phyloP scores from a whole-genome alignment of 2,329 filamentous ascomycete species.

The Hymenoscyphus fructigenus region DNA sequence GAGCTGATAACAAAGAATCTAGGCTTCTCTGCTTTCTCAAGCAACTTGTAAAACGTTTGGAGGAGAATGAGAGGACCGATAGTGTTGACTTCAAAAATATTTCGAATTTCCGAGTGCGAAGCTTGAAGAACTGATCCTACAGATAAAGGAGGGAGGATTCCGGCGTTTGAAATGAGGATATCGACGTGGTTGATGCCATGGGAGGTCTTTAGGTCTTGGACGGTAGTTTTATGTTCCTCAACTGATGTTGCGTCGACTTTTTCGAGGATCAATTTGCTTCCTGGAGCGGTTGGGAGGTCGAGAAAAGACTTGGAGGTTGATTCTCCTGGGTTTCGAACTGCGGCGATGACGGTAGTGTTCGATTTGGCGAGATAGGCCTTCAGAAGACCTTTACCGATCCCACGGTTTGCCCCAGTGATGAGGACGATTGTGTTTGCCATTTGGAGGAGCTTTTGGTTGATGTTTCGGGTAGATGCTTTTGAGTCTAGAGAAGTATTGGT shows the following conservation, averaged over 20 bases:
- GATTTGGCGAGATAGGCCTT: constrained; percentile 38
- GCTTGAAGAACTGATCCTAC: constrained; percentile 36
- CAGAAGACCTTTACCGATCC: constrained; percentile 31
- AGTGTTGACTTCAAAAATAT: constrained; percentile 45
- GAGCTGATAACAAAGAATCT: constrained; percentile 41
- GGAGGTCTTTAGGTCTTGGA: constrained; percentile 35
- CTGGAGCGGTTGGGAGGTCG: constrained; percentile 28
- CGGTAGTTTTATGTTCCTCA: constrained; percentile 39
- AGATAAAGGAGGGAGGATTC: constrained; percentile 29
- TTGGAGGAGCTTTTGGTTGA: neutral
- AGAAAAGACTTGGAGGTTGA: constrained; percentile 33
- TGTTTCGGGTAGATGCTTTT: neutral
- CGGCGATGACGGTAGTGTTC: constrained; percentile 41
- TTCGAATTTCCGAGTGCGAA: constrained; percentile 38
- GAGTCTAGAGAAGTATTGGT: neutral
- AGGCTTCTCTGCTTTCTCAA: constrained; percentile 37
- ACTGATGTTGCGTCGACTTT: constrained; percentile 44
- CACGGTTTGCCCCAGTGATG: constrained; percentile 1
- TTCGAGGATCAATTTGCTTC: constrained; percentile 40
- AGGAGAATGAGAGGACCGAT: constrained; percentile 44
- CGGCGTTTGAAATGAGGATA: constrained; percentile 52
- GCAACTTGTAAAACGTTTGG: constrained; percentile 44
- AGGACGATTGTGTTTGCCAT: neutral
- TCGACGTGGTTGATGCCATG: constrained; percentile 45
- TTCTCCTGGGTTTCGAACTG: constrained; percentile 35